Base-by-base conservation (phyloP, 495 filamentous ascomycete species). In the Chaetomium tenue region DNA sequence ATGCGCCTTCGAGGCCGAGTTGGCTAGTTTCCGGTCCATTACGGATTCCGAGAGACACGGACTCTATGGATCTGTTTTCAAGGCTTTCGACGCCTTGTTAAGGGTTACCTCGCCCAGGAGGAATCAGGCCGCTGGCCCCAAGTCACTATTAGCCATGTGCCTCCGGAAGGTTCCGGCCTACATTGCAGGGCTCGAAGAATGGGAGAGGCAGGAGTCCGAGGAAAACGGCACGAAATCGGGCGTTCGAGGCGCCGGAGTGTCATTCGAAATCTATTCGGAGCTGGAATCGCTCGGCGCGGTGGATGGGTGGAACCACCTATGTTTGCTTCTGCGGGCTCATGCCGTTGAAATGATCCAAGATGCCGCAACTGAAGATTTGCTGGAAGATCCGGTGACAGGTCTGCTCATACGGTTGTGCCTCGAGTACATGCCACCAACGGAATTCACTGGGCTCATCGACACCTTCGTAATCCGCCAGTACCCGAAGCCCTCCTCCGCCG, bases 291-390 rank as follows among this genome's bases (percentile, higher is more conserved):
- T 86, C 26, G 87, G 87, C 56, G 77, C 82, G 11, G 74, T 74
- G 48, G 76, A 77, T 44, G 88, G 89, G 37, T 92, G 89, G 89
- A 83, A 75, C 57, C 84, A 86, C 61, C 77, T 93, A 0, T 82
- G 83, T 57, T 77, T 83, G 54, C 81, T 89, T 46, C 87, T 88
- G 25, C 83, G 89, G 60, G 82, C 88, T 6, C 88, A 91, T 60
- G 88, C 87, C n/a, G 71, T 91, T 12, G 68, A 76, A 40, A 74
- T 89, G 39, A 70, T 93, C 33, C 54, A 65, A 28, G 75, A 81
- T 12, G 85, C 87, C 65, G 81, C 87, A 48, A 51, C 64, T 16
- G 81, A 84, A n/a, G 74, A 74, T n/a, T 42, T 80, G 12, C 42
- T 85, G 23, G 72, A 75, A n/a, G 66, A 76, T 20, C 63, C 76